Base-by-base conservation (phyloP, 2,329 filamentous ascomycete genomes). In the Drechslerella stenobrocha region DNA sequence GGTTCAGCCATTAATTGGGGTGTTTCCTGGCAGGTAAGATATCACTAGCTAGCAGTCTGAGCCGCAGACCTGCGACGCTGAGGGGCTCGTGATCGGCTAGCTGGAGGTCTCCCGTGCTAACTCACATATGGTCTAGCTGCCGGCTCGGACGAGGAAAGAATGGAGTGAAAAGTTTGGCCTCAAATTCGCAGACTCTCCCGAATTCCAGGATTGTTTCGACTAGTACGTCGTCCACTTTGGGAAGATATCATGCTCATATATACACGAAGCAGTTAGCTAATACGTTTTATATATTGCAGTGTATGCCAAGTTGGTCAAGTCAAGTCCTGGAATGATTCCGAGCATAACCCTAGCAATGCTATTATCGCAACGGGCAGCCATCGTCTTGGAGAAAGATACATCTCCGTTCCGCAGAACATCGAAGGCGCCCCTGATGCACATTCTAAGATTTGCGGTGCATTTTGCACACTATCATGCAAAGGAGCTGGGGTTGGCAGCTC, bases 1-100 rank as follows among this genome's bases (percentile, higher is more conserved):
- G 91, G 91, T 57, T 90, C 90, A 3, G 90, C 89, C 0, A 77
- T 96, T 72, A 96, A 96, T 76, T 96, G 90, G 90, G 87, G 81
- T 73, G 83, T 83, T 6, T 79, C 78, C 51, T 77, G 85, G 52
- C 79, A 81, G 71, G 70, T 71, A 69, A 28, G 26, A 28, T 28
- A 18, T 18, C 11, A 9, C 11, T 13, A 3, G 13, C 34, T 37
- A 5, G 3, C 3, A 5, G 13, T 13, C 34, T 9, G 34, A 13
- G 3, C 34, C 30, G 6, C 30, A 32, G 30, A 6, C 3, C n/a
- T n/a, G n/a, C n/a, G n/a, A n/a, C n/a, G n/a, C n/a, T n/a, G n/a
- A n/a, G n/a, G n/a, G n/a, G n/a, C n/a, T n/a, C n/a, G n/a, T n/a
- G n/a, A n/a, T n/a, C n/a, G n/a, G n/a, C n/a, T n/a, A n/a, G n/a